Evolutionary conservation across 1,284 basidiomycete genomes (phyloP), one percentile per base, ranked within the genome.

Genomic region (Trichosporon sp.): DNA sequence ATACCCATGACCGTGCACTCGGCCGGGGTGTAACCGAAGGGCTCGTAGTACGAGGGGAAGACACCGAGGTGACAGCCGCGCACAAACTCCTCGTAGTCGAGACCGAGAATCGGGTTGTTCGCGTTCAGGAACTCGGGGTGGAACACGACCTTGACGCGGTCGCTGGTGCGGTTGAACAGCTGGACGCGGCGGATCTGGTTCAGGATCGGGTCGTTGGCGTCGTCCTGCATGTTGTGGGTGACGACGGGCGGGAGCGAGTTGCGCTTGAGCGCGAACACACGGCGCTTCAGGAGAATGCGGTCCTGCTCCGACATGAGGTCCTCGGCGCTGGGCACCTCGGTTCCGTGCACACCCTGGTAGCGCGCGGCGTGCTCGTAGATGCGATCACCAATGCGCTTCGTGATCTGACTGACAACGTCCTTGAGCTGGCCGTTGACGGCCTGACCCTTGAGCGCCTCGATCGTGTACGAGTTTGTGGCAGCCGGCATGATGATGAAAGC

Each of bases 401-500:
- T 94, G 76, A 99, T 94, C 82, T 98, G 94, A 18, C 90, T 91
- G 62, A 98, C 94, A 3, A 95, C 96, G 79, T 98, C 96, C 67
- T 91, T 89, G 11, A 99, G 87, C 83, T 98, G 95, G 81, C 97
- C 96, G 69, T 93, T 98, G 66, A 98, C 96, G 9, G 96, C 96
- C 81, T 98, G 96, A 5, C 96, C 96, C 84, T 99, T 98, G 77
- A 98, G 89, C 6, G 96, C 94, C 80, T 99, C 96, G 78, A 99
- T 89, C 25, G 95, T 98, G 85, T 98, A 99, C 18, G 93, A 96
- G 79, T 96, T 92, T 7, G 94, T 98, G 6, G 92, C 85, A 2
- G 96, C 96, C 29, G 96, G 96, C 93, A 97, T 96, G 84, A 99
- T 98, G 83, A 99, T 94, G 85, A 99, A 99, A 0, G 96, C 96